Base-by-base conservation (phyloP, 1,284 basidiomycete species). In the Pisolithus thermaeus region DNA sequence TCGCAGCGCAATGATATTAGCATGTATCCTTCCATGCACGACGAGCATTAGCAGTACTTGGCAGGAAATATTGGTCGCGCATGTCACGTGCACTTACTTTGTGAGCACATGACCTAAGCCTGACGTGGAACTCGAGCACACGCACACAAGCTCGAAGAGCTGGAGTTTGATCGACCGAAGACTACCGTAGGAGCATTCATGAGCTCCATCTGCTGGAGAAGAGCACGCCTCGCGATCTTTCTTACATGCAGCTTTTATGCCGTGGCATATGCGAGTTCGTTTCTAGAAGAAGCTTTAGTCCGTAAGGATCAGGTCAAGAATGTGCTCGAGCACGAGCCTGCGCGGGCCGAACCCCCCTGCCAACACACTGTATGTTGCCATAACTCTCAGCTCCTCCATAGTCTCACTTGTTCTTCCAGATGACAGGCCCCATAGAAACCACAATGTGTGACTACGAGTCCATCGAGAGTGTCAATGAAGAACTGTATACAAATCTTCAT, bases 371-470 rank as follows among this genome's bases (percentile, higher is more conserved):
- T 87, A 59, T 58, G 80, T 73, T 22, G 4, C 42, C n/a, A 8
- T 14, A 9, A 38, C 37, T 23, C 39, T 46, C 28, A 38, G 46
- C 11, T 35, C 9, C n/a, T 25, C 47, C 32, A 35, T 9, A 4
- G 12, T 39, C 46, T 48, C 5, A 32, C 9, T 46, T 46, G 2
- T 11, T 16, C 28, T 14, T 37, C 14, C 32, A 66, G 64, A 70
- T 91, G 7, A 95, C 90, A 35, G 97, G 97, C 41, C 93, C 92
- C 12, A 99, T 99, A 65, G 92, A 97, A 70, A 94, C 93, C 12
- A 97, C 96, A 0, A 76, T 87, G 59, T 98, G 96, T 67, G 87
- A 97, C 67, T 99, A 89, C 62, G 96, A 98, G 67, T 92, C 90
- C 0, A 82, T 99, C 49, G 97, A 99, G 67, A 81, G 83, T 49